Conservation (phyloP, 1,284 basidiomycete species). For the Heliocybe sulcata region DNA sequence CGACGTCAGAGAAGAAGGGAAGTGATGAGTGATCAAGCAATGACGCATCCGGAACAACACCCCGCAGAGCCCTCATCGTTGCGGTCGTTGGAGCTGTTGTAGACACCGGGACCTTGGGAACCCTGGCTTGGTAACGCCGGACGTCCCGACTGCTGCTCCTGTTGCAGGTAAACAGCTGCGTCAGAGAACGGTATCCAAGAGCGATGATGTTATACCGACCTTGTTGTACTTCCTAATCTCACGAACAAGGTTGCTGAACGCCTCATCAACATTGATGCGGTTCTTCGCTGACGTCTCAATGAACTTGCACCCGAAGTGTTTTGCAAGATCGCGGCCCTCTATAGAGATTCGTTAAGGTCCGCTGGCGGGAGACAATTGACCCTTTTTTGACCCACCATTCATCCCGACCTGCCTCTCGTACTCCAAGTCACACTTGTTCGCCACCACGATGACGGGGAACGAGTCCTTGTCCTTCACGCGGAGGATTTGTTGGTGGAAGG, state of each 20-base stretch:
- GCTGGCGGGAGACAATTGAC: no score
- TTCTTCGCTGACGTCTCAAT: slow-evolving; percentile 99
- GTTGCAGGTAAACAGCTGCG: slow-evolving; percentile 4
- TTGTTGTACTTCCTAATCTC: slow-evolving; percentile 97
- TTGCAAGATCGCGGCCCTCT: slow-evolving; percentile 98
- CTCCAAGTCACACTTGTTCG: slow-evolving; percentile 98
- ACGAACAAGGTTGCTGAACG: slow-evolving; percentile 94
- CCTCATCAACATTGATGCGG: slow-evolving; percentile 97
- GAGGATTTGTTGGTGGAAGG: slow-evolving; percentile 97
- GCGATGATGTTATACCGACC: no score
- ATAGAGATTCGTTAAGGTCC: no score
- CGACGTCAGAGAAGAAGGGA: neutral
- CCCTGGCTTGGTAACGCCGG: slow-evolving; percentile 40
- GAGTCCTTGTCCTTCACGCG: slow-evolving; percentile 96
- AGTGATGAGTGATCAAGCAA: slow-evolving; percentile 32
- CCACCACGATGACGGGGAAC: slow-evolving; percentile 97
- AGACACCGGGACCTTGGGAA: slow-evolving; percentile 32
- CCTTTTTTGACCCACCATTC: slow-evolving; percentile 74
- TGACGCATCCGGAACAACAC: slow-evolving; percentile 71
- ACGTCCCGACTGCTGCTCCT: slow-evolving; percentile 61
- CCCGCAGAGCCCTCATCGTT: slow-evolving; percentile 48
- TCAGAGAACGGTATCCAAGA: neutral
- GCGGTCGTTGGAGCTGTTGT: slow-evolving; percentile 34
- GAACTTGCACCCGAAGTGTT: slow-evolving; percentile 94
- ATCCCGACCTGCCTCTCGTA: slow-evolving; percentile 96